phyloP scores from a whole-genome alignment of 78 protist genomes.

The Bodo saltans region DNA sequence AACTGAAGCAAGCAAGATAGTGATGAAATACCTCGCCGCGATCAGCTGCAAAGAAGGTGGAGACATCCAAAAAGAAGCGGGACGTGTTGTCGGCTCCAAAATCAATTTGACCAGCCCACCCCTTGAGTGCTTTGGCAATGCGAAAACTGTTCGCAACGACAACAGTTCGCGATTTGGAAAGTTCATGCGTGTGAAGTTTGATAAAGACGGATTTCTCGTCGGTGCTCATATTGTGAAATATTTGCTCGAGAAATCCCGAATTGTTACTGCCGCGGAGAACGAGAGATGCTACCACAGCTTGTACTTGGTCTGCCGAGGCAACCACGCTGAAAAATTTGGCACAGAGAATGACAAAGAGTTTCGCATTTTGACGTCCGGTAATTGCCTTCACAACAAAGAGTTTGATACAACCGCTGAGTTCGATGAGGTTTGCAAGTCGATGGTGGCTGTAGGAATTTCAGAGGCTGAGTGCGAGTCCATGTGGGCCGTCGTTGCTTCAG shows the following conservation, averaged over 20 bases:
- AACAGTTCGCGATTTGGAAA: conserved; percentile 74
- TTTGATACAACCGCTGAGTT: conserved; percentile 22
- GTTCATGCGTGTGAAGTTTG: conserved; percentile 53
- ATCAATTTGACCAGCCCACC: conserved; percentile 46
- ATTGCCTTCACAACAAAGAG: conserved; percentile 13
- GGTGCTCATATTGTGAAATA: conserved; percentile 51
- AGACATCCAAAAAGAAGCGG: conserved; percentile 37
- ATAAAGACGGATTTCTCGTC: conserved; percentile 37
- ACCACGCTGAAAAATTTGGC: background rate
- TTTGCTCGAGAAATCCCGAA: conserved; percentile 55
- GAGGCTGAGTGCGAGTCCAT: background rate
- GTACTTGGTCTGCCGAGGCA: conserved; percentile 21
- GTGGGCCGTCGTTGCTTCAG: conserved; percentile 55
- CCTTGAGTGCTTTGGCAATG: conserved; percentile 85
- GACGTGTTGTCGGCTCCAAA: background rate
- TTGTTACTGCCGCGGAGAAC: conserved; percentile 29
- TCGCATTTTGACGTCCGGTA: background rate
- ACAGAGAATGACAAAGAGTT: background rate
- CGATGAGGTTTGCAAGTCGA: conserved; percentile 13
- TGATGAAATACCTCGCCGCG: conserved; percentile 72
- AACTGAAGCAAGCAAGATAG: conserved; percentile 75
- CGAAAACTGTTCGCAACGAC: conserved; percentile 76
- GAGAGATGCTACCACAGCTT: conserved; percentile 57
- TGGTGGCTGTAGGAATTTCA: conserved; percentile 17
- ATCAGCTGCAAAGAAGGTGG: conserved; percentile 38